phyloP scores from a whole-genome alignment of 129 eudicot genomes.

The Centella asiatica region DNA sequence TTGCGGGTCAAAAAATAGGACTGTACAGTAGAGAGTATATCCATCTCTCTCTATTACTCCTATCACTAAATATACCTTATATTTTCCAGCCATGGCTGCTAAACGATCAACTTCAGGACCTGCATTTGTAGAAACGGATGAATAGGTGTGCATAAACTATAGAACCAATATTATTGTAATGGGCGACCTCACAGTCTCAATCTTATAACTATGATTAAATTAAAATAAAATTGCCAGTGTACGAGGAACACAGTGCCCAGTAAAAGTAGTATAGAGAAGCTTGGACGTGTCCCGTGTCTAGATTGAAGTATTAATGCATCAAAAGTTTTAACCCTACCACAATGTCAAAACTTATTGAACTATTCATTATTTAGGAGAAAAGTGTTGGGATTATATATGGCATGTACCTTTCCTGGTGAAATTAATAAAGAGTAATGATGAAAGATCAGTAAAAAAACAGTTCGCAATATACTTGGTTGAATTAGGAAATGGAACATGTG shows the following conservation, averaged over 20 bases:
- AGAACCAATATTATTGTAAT: neutral
- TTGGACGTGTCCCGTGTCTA: too few species aligned
- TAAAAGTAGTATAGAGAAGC: neutral
- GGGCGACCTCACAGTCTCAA: neutral
- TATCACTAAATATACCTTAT: conserved; percentile 69
- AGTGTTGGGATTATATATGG: too few species aligned
- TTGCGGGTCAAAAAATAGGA: conserved; percentile 74
- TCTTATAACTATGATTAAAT: too few species aligned
- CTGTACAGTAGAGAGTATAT: conserved; percentile 79
- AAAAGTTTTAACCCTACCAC: too few species aligned
- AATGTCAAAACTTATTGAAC: too few species aligned
- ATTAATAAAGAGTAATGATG: too few species aligned
- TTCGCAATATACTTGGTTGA: too few species aligned
- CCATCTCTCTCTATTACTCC: conserved; percentile 96
- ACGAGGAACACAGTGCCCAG: neutral
- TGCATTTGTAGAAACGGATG: conserved; percentile 19
- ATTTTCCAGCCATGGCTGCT: conserved; percentile 96
- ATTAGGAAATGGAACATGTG: too few species aligned
- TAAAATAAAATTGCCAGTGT: neutral
- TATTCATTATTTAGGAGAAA: too few species aligned
- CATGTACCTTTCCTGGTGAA: too few species aligned
- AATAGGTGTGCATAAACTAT: neutral
- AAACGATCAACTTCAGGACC: conserved; percentile 94
- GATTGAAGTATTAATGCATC: neutral
- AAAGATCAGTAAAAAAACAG: too few species aligned